phyloP scores from a whole-genome alignment of 2,329 filamentous ascomycete species.

The Alternaria arbusti region DNA sequence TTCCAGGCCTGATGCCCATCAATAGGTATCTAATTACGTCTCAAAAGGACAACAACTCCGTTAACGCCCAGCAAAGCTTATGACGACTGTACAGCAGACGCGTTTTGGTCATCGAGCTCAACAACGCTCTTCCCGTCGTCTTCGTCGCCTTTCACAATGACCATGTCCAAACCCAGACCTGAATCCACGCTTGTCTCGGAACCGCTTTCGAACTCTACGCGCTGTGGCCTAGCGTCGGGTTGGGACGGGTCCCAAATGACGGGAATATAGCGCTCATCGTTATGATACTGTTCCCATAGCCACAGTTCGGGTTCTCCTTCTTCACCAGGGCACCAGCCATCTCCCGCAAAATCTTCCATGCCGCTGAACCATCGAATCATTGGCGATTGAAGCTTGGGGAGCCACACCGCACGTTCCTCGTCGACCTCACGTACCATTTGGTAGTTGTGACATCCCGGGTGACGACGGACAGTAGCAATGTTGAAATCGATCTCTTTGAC shows the following conservation, averaged over 20 bases:
- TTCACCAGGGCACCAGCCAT: background rate
- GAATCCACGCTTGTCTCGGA: background rate
- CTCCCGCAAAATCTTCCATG: background rate
- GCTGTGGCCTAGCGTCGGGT: background rate
- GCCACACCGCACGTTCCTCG: background rate
- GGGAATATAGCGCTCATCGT: slow-evolving; percentile 4
- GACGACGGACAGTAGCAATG: background rate
- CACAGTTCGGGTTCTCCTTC: background rate
- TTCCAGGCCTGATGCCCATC: background rate
- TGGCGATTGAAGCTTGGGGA: background rate
- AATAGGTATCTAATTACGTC: background rate
- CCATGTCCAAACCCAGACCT: background rate
- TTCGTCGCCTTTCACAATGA: background rate
- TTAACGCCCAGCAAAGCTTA: background rate
- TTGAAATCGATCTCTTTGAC: slow-evolving; percentile 12
- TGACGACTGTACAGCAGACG: too few relatives aligned
- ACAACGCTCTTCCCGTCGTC: rapidly evolving
- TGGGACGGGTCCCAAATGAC: background rate
- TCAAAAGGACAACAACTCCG: background rate
- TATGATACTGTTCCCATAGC: slow-evolving; percentile 1
- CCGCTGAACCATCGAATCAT: background rate
- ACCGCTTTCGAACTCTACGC: background rate
- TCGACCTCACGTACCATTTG: background rate
- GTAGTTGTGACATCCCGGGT: too few relatives aligned
- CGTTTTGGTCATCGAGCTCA: rapidly evolving